Evolutionary conservation across 106 monocot genomes (phyloP).

Genomic region (Platanthera zijinensis): DNA sequence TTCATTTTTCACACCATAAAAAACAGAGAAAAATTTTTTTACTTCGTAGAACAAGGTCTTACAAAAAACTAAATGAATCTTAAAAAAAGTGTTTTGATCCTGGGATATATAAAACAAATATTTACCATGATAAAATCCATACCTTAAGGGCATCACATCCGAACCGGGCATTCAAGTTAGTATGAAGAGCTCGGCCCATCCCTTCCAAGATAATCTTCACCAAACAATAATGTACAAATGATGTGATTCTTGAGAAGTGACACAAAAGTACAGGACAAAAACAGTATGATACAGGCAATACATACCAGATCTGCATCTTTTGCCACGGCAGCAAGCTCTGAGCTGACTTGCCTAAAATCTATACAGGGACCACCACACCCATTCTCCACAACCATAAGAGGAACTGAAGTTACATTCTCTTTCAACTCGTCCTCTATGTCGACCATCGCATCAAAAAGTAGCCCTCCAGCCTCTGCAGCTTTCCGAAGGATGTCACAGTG

Average conservation of each 20-base stretch:
- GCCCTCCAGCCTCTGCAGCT: slow-evolving; percentile 96
- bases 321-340: slow-evolving; percentile 84
- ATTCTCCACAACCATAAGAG: slow-evolving; percentile 92
- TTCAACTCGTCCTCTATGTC: slow-evolving; percentile 41
- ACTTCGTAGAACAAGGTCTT: too few relatives aligned
- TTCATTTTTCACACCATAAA: too few relatives aligned
- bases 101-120: neutral
- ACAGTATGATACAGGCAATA: neutral
- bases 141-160: slow-evolving; percentile 94
- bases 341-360: slow-evolving; percentile 93
- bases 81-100: too few relatives aligned
- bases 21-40: too few relatives aligned
- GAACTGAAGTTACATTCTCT: slow-evolving; percentile 43
- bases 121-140: slow-evolving; percentile 1
- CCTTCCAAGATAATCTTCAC: slow-evolving; percentile 87
- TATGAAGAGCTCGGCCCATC: slow-evolving; percentile 94
- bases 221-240: neutral
- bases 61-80: too few relatives aligned
- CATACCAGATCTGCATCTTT: slow-evolving; percentile 93
- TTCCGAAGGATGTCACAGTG: slow-evolving; percentile 87
- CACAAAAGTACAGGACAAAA: neutral
- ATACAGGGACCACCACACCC: slow-evolving; percentile 94
- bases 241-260: neutral
- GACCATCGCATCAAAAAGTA: slow-evolving; percentile 91
- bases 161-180: slow-evolving; percentile 87